Evolutionary conservation across 164 flowering plant genomes (phyloP).

Genomic region (Euptelea pleiosperma): DNA sequence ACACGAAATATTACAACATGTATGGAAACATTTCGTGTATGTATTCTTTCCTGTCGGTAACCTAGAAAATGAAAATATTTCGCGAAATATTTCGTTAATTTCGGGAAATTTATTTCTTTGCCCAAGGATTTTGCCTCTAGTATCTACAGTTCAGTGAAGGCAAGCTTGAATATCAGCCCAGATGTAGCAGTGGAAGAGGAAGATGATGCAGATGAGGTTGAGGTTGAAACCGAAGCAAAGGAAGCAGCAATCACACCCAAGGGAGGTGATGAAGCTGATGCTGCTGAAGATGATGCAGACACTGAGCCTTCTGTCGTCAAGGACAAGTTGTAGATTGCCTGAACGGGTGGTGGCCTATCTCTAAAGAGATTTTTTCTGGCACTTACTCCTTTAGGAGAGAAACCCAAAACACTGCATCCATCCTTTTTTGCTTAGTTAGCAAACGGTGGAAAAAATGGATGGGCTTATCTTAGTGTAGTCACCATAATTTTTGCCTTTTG

Average conservation of each 20-base stretch:
- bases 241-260: constrained; percentile 24
- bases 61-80: too few species aligned
- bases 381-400: neutral
- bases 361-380: constrained; percentile 3
- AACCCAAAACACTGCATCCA: neutral
- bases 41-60: too few species aligned
- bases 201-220: constrained; percentile 53
- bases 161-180: constrained; percentile 66
- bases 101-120: too few species aligned
- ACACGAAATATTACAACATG: too few species aligned
- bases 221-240: constrained; percentile 26
- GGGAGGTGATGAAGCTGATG: constrained; percentile 24
- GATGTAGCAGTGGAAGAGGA: constrained; percentile 79
- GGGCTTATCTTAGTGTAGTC: too few species aligned
- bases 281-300: constrained; percentile 16
- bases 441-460: too few species aligned
- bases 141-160: constrained; percentile 71
- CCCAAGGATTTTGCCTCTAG: constrained; percentile 80
- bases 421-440: constrained; percentile 12
- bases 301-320: constrained; percentile 30
- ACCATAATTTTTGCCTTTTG: too few species aligned
- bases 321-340: constrained; percentile 63
- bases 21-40: too few species aligned
- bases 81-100: too few species aligned
- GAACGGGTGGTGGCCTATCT: constrained; percentile 1